Evolutionary conservation across 2,329 filamentous ascomycete species (phyloP), one percentile per base, ranked within the genome.

Genomic region (Pseudogymnoascus pannorum): DNA sequence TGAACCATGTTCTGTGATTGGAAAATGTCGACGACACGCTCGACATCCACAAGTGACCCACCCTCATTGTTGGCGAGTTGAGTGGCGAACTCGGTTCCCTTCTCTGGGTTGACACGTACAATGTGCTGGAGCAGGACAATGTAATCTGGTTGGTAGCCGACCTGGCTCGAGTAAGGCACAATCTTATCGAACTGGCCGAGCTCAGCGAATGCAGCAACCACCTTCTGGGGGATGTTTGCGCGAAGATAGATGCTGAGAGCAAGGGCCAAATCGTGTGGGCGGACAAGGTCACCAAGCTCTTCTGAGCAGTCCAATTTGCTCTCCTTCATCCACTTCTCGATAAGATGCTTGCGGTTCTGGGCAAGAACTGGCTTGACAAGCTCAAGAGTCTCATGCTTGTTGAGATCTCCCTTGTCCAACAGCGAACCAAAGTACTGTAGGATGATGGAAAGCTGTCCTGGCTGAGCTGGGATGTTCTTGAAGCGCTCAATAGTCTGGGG

Each of bases 361-460:
- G 89, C 86, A 62, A 99, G 82, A 18, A 99, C 94, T 18, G 94
- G 94, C 67, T 92, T 87, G 8, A 94, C 92, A 64, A 99, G 82
- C 78, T 99, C 94, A 38, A 99, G 79, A 54, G 92, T 96, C 77
- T 99, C 94, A 67, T 96, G 89, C 72, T 88, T 87, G 78, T 99
- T 99, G 51, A 99, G 80, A 26, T 85, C 84, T 62, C 94, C 93
- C 83, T 99, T 97, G 74, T 99, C 95, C 33, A 99, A 82, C 44
- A 99, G 82, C 84, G 97, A 92, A 65, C 94, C 94, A 68, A 99
- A 99, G 77, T 99, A 99, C 73, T 97, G 94, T 60, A 99, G 81
- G 63, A 97, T 96, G 68, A 91, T 87, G 1, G 94, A 96, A 77
- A 99, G 91, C 73, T 95, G 89, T 48, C 91, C 91, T 33, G 87